Evolutionary conservation across 495 filamentous ascomycete species (phyloP), one percentile per base, ranked within the genome.

Genomic region (Astrocystis sublimbata): DNA sequence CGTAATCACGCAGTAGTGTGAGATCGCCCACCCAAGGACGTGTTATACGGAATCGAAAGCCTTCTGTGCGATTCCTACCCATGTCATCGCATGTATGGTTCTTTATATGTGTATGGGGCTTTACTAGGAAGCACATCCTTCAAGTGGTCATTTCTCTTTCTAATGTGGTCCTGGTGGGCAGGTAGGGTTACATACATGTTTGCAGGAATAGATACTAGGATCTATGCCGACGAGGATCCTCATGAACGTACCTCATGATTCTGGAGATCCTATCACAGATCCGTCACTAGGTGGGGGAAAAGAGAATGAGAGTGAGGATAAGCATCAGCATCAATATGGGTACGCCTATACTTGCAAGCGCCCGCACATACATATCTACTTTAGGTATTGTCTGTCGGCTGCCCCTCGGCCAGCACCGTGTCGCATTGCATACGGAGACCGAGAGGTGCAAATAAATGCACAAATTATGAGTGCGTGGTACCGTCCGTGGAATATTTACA

Each of bases 391-490:
- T 21, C 17, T 13, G n/a, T 6, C 49, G 4, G 4, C 30, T 21
- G 28, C 28, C 17, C 23, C 30, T 12, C n/a, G 19, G 49, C 24
- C 36, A 56, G 52, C 35, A n/a, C n/a, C n/a, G n/a, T n/a, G n/a
- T 35, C 52, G 15, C 52, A 24, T 56, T 28, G 28, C 54, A 57
- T 31, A 7, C 54, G 54, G 54, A 57, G 54, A 57, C 40, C 54
- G 54, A 57, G 38, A 7, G 9, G 13, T 8, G n/a, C 23, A 19
- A 6, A 13, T 30, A 42, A 3, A 23, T 10, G 13, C 13, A 45
- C 45, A 30, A 24, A 2, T 21, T 3, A 45, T 49, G 35, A 7
- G 17, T 24, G 17, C 21, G 19, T n/a, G n/a, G n/a, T 12, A 30
- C 13, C 23, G 23, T 28, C 15, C 9, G 23, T 36, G 19, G 5